phyloP scores from a whole-genome alignment of 2,329 filamentous ascomycete species.

The Penicillium hordei region DNA sequence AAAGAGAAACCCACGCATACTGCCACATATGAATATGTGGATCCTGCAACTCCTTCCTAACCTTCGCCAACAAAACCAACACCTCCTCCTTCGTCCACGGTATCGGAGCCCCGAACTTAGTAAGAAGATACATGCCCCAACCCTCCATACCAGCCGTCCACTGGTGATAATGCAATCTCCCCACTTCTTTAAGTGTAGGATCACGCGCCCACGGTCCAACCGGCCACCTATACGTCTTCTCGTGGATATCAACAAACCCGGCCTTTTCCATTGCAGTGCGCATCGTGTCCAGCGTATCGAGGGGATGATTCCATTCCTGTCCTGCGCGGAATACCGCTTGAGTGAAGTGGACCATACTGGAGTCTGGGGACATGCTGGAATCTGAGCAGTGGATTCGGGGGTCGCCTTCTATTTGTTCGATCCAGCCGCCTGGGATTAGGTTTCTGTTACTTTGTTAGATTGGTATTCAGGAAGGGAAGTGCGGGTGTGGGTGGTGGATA shows the following conservation, averaged over 20 bases:
- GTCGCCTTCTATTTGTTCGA: constrained; percentile 6
- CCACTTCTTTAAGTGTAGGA: constrained; percentile 37
- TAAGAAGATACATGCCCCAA: constrained; percentile 24
- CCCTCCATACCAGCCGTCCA: constrained; percentile 26
- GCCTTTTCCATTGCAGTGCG: constrained; percentile 16
- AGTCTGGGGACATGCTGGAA: neutral
- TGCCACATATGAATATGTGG: constrained; percentile 4
- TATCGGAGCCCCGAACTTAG: constrained; percentile 16
- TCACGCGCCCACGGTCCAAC: constrained; percentile 31
- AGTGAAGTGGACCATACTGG: neutral
- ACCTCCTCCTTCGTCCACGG: constrained; percentile 10
- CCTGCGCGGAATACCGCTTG: constrained; percentile 16
- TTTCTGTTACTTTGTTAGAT: neutral
- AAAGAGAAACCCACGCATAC: neutral
- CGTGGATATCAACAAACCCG: constrained; percentile 32
- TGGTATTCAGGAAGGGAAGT: neutral
- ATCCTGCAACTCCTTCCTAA: constrained; percentile 4
- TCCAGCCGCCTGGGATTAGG: constrained; percentile 4
- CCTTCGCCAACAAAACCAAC: constrained; percentile 3
- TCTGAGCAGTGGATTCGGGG: constrained; percentile 1
- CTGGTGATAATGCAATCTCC: constrained; percentile 29
- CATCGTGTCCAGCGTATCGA: constrained; percentile 22
- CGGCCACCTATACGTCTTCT: constrained; percentile 23
- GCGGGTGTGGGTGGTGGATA: neutral
- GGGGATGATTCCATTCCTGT: constrained; percentile 15